Evolutionary conservation across 2,329 filamentous ascomycete species (phyloP).

Genomic region (Colletotrichum simmondsii): DNA sequence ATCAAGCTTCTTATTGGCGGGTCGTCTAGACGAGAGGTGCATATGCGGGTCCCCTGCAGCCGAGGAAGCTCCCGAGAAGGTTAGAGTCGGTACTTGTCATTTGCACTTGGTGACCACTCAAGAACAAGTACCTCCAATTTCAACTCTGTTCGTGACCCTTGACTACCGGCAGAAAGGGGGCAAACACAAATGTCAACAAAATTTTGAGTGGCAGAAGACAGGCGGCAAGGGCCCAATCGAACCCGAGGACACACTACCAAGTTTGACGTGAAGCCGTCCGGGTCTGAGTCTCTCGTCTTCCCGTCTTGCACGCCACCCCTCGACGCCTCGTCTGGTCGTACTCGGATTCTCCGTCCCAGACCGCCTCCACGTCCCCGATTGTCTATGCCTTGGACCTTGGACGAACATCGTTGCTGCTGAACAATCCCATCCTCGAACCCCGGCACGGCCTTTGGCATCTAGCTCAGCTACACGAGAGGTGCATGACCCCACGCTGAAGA

Average conservation of each 20-base stretch:
- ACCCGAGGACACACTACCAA: slow-evolving; percentile 24
- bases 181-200: slow-evolving; percentile 34
- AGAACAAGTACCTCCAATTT: slow-evolving; percentile 15
- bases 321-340: slow-evolving; percentile 26
- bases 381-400: slow-evolving; percentile 15
- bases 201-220: slow-evolving; percentile 15
- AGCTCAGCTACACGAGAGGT: slow-evolving; percentile 33
- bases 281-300: background rate
- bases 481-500: slow-evolving; percentile 30
- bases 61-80: slow-evolving; percentile 23
- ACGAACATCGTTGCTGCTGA: background rate
- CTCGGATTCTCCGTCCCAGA: slow-evolving; percentile 23
- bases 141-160: slow-evolving; percentile 25
- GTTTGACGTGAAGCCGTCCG: slow-evolving; percentile 22
- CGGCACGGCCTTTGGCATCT: slow-evolving; percentile 14
- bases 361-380: slow-evolving; percentile 7
- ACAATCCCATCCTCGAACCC: slow-evolving; percentile 14
- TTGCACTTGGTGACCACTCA: background rate
- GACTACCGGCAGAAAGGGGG: slow-evolving; percentile 35
- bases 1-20: slow-evolving; percentile 31
- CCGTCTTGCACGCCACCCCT: slow-evolving; percentile 22
- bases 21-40: slow-evolving; percentile 27
- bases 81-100: background rate
- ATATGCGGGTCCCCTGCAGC: slow-evolving; percentile 25
- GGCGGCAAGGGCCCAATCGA: slow-evolving; percentile 14